phyloP scores from a whole-genome alignment of 257 asterid species.

The Nicotiana tomentosiformis region DNA sequence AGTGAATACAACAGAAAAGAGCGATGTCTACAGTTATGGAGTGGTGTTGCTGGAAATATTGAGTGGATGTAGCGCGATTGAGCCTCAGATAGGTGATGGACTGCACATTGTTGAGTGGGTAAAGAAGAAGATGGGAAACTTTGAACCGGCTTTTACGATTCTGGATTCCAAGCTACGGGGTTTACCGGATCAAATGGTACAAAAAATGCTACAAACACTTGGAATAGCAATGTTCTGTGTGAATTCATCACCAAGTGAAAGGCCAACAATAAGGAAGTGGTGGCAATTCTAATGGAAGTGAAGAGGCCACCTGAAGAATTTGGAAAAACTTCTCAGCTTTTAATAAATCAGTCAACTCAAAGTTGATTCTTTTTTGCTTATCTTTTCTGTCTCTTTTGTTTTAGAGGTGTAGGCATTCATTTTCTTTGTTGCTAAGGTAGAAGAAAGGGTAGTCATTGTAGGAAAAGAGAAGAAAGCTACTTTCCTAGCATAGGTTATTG shows the following conservation, averaged over 20 bases:
- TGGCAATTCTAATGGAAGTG: conserved; percentile 80
- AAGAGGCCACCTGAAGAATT: conserved; percentile 63
- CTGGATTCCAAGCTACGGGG: conserved; percentile 68
- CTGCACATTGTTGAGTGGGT: conserved; percentile 88
- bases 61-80: conserved; percentile 72
- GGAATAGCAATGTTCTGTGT: conserved; percentile 90
- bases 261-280: conserved; percentile 93
- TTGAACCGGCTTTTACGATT: conserved; percentile 63
- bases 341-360: conserved; percentile 61
- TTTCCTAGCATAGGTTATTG: conserved; percentile 24
- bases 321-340: conserved; percentile 77
- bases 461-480: conserved; percentile 2
- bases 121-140: conserved; percentile 86
- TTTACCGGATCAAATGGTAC: conserved; percentile 70
- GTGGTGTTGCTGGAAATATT: conserved; percentile 76
- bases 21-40: conserved; percentile 89
- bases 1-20: conserved; percentile 70
- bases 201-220: conserved; percentile 82
- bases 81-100: conserved; percentile 66
- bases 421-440: conserved; percentile 5
- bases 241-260: conserved; percentile 62
- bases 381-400: conserved; percentile 4
- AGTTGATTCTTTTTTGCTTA: conserved; percentile 27
- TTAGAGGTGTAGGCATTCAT: conserved; percentile 16
- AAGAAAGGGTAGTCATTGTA: neutral